Percentiles rank a stretch among this genome's conserved stretches.
These are phyloP conservation scores for Coffea eugenioides DNA, from an alignment of 257 asterid species.

Conservation along the genomic window DNA sequence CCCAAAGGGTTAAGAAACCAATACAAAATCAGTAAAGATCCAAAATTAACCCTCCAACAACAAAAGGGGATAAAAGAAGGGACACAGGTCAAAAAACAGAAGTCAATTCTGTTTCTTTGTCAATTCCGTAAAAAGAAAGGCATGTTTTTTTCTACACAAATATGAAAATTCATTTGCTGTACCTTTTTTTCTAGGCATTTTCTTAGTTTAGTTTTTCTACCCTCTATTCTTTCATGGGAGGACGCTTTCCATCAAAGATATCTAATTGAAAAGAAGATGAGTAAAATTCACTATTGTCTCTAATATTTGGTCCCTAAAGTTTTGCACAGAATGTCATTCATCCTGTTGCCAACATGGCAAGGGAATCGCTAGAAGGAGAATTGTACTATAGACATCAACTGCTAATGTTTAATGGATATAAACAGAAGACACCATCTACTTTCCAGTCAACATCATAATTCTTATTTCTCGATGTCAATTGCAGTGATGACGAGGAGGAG, in stretches of 20 bases:
- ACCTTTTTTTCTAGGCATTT: too few species aligned
- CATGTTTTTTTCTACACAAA: too few species aligned
- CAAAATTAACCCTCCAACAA: too few species aligned
- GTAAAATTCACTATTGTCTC: background rate
- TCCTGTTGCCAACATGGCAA: background rate
- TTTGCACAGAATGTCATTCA: background rate
- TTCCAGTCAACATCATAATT: background rate
- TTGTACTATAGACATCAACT: background rate
- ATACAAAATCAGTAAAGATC: background rate
- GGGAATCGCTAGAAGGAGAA: background rate
- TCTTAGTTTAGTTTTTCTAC: too few species aligned
- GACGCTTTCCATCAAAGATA: background rate
- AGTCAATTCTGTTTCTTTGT: too few species aligned
- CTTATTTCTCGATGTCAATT: background rate
- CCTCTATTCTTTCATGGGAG: background rate
- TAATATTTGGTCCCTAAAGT: background rate
- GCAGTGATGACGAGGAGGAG: too few species aligned
- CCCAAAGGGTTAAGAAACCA: background rate
- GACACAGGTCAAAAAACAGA: too few species aligned
- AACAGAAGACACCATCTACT: background rate
- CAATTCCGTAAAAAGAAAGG: too few species aligned
- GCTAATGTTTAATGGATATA: background rate
- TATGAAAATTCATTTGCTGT: too few species aligned
- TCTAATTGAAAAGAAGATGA: background rate
- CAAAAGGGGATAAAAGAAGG: too few species aligned